Evolutionary conservation across 192 early-diverging fungal genomes (phyloP), one percentile per base, ranked within the genome.

Genomic region (Coemansia sp.): DNA sequence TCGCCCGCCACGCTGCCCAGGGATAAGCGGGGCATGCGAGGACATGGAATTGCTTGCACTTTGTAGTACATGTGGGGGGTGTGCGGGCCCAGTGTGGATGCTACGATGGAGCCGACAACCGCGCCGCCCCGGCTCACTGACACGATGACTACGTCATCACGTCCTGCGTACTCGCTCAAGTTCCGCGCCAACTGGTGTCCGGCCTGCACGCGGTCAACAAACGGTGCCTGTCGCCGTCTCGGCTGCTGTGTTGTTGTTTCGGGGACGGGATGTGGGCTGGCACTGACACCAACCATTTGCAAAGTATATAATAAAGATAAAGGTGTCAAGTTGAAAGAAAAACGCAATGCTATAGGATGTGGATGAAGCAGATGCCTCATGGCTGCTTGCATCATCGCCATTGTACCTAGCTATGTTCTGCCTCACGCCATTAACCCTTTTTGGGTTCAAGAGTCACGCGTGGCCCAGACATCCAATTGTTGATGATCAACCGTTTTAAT

Each of bases 121-220:
- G 79, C 79, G n/a, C 79, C 79, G 52, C 79, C 79, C 24, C 74
- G 63, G 61, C 74, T 77, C 57, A 82, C 66, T 6, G 78, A 81
- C 20, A 81, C 45, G 13, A 75, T 72, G n/a, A 72, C 78, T 20
- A 65, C 62, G 51, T 61, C 57, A 9, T 3, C 13, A n/a, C n/a
- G 8, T 14, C 35, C 62, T 7, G 58, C 39, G 22, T 75, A 69
- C 66, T 75, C 72, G 23, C 62, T 47, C 50, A 81, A 62, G 55
- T 71, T 68, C 29, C 19, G 48, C 11, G 73, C 78, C 24, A 81
- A 68, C 48, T 72, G 73, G 52, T 52, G 62, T n/a, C 73, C 78
- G 0, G 78, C 78, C 11, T 75, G 65, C 48, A 81, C 68, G 32
- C 78, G 73, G 69, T 73, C 73, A 37, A 49, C 54, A 57, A 81